Evolutionary conservation across 139 green algal genomes (phyloP).

Genomic region (Coelastrella sp.): DNA sequence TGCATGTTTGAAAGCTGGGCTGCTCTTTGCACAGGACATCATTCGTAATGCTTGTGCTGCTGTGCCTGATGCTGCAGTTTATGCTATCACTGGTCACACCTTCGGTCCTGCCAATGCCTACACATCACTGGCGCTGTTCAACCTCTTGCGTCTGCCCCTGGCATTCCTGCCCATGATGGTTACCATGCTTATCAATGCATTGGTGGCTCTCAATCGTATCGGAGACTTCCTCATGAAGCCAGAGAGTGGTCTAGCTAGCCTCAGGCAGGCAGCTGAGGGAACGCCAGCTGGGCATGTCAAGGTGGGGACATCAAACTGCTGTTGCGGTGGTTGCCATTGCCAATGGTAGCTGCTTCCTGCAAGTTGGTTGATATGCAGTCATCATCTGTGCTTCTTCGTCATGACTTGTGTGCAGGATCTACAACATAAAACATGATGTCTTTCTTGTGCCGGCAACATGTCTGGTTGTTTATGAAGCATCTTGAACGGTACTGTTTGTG

Average conservation of each 20-base stretch:
- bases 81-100: neutral
- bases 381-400: too few relatives aligned
- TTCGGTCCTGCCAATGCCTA: constrained; percentile 75
- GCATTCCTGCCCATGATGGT: constrained; percentile 89
- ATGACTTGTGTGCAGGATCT: too few relatives aligned
- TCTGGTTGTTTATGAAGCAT: neutral
- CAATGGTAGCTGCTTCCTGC: too few relatives aligned
- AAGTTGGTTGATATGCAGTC: too few relatives aligned
- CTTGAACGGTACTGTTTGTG: neutral
- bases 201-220: constrained; percentile 75
- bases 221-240: constrained; percentile 59
- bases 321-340: too few relatives aligned
- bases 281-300: constrained; percentile 34
- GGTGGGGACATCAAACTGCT: neutral
- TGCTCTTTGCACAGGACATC: neutral
- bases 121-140: constrained; percentile 92
- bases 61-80: neutral
- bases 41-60: too few relatives aligned
- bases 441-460: neutral
- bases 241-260: constrained; percentile 48
- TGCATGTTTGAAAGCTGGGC: neutral
- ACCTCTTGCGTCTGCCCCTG: constrained; percentile 94
- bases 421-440: too few relatives aligned
- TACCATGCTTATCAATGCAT: constrained; percentile 71
- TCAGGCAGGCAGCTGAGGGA: constrained; percentile 35